Evolutionary conservation across 1,284 basidiomycete genomes (phyloP).

Genomic region (Ganoderma lingzhi): DNA sequence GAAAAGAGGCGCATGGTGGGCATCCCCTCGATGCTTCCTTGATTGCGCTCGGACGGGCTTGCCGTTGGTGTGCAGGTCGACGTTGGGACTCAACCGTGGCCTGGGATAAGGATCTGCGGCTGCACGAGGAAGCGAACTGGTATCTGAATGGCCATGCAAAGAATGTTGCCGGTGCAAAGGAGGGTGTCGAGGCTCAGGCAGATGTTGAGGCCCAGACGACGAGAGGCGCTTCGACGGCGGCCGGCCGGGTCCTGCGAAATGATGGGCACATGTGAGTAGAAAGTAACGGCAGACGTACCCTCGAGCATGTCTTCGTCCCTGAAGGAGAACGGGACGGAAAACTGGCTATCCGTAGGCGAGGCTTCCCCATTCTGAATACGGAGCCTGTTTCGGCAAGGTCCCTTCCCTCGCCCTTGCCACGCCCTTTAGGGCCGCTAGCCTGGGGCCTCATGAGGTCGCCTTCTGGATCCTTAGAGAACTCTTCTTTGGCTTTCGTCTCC

Average conservation of each 20-base stretch:
- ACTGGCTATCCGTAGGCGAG: constrained; percentile 33
- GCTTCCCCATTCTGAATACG: constrained; percentile 26
- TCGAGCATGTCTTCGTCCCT: constrained; percentile 31
- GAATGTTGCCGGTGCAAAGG: constrained; percentile 23
- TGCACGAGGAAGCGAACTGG: constrained; percentile 23
- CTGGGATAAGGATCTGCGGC: constrained; percentile 36
- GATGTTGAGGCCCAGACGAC: constrained; percentile 26
- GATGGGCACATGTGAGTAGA: constrained; percentile 6
- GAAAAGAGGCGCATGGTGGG: constrained; percentile 25
- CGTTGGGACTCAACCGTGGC: constrained; percentile 29
- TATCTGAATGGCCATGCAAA: constrained; percentile 19
- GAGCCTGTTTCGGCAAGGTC: constrained; percentile 22
- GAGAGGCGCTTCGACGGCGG: constrained; percentile 25
- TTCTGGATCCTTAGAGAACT: constrained; percentile 37
- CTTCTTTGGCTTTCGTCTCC: constrained; percentile 54
- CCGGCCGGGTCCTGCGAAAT: constrained; percentile 28
- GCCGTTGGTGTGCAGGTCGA: constrained; percentile 31
- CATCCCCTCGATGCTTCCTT: constrained; percentile 29
- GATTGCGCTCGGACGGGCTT: constrained; percentile 34
- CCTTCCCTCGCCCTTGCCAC: constrained; percentile 31
- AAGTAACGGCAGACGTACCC: constrained; percentile 22
- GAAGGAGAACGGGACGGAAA: constrained; percentile 22
- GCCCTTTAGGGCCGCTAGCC: constrained; percentile 21
- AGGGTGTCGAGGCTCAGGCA: constrained; percentile 20
- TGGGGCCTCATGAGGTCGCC: constrained; percentile 35